These are phyloP conservation scores for Penicillium alfredii DNA, from an alignment of 495 filamentous ascomycete species.

Conservation along the genomic window DNA sequence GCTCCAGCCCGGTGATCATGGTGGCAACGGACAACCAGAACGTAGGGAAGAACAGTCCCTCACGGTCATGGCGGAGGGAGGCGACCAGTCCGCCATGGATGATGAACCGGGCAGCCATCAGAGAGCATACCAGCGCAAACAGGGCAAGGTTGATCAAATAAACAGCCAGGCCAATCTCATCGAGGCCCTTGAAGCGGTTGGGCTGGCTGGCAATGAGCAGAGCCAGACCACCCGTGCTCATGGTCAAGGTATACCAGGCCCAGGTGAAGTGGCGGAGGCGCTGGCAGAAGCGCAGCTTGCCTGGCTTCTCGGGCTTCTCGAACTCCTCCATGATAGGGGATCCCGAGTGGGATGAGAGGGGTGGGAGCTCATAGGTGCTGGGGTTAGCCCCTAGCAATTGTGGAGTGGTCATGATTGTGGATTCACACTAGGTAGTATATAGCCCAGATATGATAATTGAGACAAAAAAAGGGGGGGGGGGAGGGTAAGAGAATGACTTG, in stretches of 20 bases:
- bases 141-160: slow-evolving; percentile 59
- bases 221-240: slow-evolving; percentile 62
- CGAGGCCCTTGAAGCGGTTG: slow-evolving; percentile 51
- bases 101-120: slow-evolving; percentile 53
- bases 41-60: slow-evolving; percentile 63
- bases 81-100: slow-evolving; percentile 45
- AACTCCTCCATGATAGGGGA: slow-evolving; percentile 20
- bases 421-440: no score
- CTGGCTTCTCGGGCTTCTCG: slow-evolving; percentile 16
- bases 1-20: slow-evolving; percentile 52
- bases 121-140: slow-evolving; percentile 47
- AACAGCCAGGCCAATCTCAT: slow-evolving; percentile 52
- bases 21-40: slow-evolving; percentile 61
- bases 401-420: slow-evolving; percentile 11
- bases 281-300: slow-evolving; percentile 27
- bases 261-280: slow-evolving; percentile 65
- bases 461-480: no score
- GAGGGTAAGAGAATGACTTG: no score
- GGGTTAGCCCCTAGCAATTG: slow-evolving; percentile 9
- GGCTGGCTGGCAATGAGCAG: slow-evolving; percentile 54
- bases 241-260: slow-evolving; percentile 65
- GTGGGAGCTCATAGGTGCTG: slow-evolving; percentile 16
- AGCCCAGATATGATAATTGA: no score
- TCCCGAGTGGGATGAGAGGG: slow-evolving; percentile 22
- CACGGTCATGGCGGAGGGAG: slow-evolving; percentile 55